Conservation (phyloP, 176 grass and related monocot species). For the Rhipidocladum racemiflorum region DNA sequence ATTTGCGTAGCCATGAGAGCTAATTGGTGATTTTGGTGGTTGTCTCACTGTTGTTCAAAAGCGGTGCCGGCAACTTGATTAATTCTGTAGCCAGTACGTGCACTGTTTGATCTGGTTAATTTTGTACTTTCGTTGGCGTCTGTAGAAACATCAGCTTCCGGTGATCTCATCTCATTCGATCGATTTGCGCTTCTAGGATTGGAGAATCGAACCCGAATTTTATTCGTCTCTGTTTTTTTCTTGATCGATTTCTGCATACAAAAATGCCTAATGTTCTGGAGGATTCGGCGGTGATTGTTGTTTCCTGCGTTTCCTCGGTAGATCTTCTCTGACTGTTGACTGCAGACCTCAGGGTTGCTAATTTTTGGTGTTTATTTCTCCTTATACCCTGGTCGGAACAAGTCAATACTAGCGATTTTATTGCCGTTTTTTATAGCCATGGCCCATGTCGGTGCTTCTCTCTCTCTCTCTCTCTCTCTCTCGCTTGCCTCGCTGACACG, state of each 20-base stretch:
- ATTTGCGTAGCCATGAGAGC: background rate
- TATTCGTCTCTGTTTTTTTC: background rate
- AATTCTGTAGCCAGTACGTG: too few species aligned
- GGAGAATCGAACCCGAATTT: background rate
- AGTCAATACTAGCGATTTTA: background rate
- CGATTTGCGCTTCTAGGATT: background rate
- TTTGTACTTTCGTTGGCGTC: background rate
- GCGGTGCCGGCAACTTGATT: background rate
- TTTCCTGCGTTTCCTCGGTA: background rate
- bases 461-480: background rate
- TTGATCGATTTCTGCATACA: background rate
- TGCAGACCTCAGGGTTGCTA: constrained; percentile 1
- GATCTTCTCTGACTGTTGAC: constrained; percentile 16
- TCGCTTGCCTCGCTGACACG: background rate
- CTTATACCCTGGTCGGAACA: background rate
- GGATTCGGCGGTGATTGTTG: background rate
- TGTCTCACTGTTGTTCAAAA: background rate
- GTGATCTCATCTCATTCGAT: background rate
- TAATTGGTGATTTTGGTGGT: background rate
- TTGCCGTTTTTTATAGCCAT: constrained; percentile 4
- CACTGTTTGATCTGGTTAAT: background rate
- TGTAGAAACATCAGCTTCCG: background rate
- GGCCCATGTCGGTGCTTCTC: constrained; percentile 39
- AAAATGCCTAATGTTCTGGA: background rate
- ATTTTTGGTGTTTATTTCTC: background rate